Evolutionary conservation across 768 basidiomycete species (phyloP), one percentile per base, ranked within the genome.

Genomic region (Grammothele lineata): DNA sequence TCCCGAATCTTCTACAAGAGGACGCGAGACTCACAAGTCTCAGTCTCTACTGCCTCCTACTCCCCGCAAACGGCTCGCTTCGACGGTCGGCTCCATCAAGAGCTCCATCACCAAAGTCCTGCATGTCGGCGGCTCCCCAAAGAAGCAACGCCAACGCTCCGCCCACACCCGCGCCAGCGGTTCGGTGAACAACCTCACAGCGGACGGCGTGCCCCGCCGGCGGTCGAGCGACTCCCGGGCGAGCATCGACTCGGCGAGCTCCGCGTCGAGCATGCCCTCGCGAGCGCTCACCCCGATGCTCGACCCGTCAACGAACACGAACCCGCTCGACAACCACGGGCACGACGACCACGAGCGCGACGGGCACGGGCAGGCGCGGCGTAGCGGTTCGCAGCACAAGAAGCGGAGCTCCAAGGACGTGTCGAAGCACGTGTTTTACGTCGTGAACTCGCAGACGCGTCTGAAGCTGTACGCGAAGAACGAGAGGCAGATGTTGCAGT

Each of bases 401-500:
- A 74, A 65, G 58, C 75, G 71, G 64, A 63, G 66, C 43, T 57
- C 66, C 1, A 71, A 72, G 30, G 84, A 89, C 47, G 85, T 92
- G 5, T 90, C 87, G 33, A 91, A 88, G 56, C 95, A 98, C 66
- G 95, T 91, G 1, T 98, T 98, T 66, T 96, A 89, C 58, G 79
- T 99, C 48, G 75, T 84, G 51, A 97, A 96, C 61, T 85, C 91
- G 7, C 95, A 99, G 66, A 83, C 87, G 76, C 77, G 80, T 45
- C 66, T 98, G 54, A 93, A 94, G 65, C 63, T 97, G 12, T 81
- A 80, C 48, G 92, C 96, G 7, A 83, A 82, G 61, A 95, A 86
- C 61, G 90, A 96, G 87, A 80, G 95, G 17, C 92, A 96, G 74
- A 96, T 97, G 92, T 71, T 91, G 46, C 95, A 99, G 63, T 98